Base-by-base conservation (phyloP, 345 rosid species). In the Heritiera littoralis region DNA sequence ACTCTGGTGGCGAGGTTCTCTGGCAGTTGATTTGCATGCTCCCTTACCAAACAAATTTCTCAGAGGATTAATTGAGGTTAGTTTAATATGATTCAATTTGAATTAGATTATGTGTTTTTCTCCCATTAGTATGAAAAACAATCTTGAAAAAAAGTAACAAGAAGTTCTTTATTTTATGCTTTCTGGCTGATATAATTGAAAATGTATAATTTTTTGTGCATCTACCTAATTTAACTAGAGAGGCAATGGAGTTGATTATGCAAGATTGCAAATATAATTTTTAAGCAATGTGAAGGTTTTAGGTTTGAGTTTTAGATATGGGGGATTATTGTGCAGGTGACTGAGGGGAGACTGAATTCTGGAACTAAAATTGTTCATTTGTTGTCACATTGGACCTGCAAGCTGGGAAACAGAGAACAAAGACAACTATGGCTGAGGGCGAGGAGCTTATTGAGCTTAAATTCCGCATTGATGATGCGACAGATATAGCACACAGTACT, bases 401-500 rank as follows among this genome's bases (percentile, higher is more conserved):
- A 80, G 66, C 81, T 75, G 78, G 78, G 80, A 59, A 75, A 78
- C 74, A 56, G 77, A 79, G 76, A 78, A 52, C 46, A 35, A 71
- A 55, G 32, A 70, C 51, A 45, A 58, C 59, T 14, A 81, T 76
- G 85, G 79, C 81, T 61, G 83, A 82, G 78, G 82, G 78, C 60
- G 78, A 60, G 77, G 79, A 80, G 67, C 12, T 17, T 49, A 74
- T 84, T 63, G 85, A 86, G 85, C 85, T 86, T 70, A 84, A 84
- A 78, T 84, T 86, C 76, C 86, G 89, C 40, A 82, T 86, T 58
- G 78, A 72, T 77, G 89, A 86, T 73, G 89, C 87, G 46, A 80
- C 84, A 63, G 89, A 86, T 86, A 82, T 86, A 28, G 84, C 78
- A 5, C 89, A 84, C 79, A 67, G 69, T 80, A 80, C 77, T 41